Evolutionary conservation across 2,329 filamentous ascomycete genomes (phyloP).

Genomic region (Botryosphaeria dothidea): DNA sequence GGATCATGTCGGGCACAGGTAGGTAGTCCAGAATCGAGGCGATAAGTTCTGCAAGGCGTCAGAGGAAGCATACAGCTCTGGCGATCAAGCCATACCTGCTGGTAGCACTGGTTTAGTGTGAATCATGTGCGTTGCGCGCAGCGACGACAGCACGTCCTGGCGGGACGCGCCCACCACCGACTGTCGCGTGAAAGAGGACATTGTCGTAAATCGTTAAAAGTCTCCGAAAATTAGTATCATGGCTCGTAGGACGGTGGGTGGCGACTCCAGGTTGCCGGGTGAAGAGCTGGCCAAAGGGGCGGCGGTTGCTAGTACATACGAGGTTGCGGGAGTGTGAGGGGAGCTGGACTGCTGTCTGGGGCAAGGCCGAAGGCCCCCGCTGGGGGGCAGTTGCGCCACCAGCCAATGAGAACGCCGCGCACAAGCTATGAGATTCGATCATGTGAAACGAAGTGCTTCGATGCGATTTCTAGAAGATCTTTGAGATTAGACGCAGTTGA

Average conservation of each 20-base stretch:
- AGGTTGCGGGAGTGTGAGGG: slow-evolving; percentile 7
- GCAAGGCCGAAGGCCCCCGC: slow-evolving; percentile 3
- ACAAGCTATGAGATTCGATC: background rate
- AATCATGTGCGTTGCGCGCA: slow-evolving; percentile 79
- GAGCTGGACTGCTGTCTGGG: slow-evolving; percentile 12
- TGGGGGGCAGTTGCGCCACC: background rate
- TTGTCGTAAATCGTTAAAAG: background rate
- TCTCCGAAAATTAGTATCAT: background rate
- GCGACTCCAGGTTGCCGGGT: background rate
- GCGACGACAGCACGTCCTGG: slow-evolving; percentile 66
- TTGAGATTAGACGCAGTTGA: background rate
- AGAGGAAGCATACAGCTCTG: background rate
- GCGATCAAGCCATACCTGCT: slow-evolving; percentile 61
- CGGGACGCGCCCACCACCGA: slow-evolving; percentile 26
- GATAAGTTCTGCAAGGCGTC: slow-evolving; percentile 68
- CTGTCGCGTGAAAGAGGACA: slow-evolving; percentile 36
- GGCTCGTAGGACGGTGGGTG: background rate
- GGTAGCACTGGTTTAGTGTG: slow-evolving; percentile 77
- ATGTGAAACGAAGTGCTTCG: background rate
- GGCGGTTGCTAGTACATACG: background rate
- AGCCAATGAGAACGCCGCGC: background rate
- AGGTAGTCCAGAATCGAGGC: slow-evolving; percentile 87
- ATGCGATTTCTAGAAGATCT: background rate
- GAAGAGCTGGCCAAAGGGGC: background rate
- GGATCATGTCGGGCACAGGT: slow-evolving; percentile 79